These are phyloP conservation scores for Pouteria glomerata DNA, from an alignment of 148 eudicot genomes.

Conservation along the genomic window DNA sequence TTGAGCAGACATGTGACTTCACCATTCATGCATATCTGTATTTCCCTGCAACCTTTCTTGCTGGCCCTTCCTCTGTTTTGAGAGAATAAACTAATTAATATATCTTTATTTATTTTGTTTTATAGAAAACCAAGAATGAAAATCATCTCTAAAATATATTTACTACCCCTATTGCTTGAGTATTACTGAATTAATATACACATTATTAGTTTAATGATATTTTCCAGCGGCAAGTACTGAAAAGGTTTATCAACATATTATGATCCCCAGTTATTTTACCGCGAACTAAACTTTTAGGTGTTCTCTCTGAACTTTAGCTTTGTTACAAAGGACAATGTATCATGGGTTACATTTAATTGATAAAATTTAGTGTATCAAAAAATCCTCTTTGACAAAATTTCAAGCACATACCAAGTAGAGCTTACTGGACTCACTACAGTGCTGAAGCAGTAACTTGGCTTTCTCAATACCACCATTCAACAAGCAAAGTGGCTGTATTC, in stretches of 20 bases:
- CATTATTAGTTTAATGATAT: not conserved
- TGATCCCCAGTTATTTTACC: not conserved
- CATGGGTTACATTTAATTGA: slow-evolving; percentile 1
- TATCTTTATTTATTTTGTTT: not conserved
- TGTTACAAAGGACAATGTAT: not conserved
- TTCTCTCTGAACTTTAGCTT: not conserved
- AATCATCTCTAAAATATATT: not conserved
- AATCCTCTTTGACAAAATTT: not conserved
- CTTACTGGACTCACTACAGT: slow-evolving; percentile 72
- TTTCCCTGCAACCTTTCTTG: not conserved
- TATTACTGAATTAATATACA: too few species aligned
- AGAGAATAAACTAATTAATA: not conserved
- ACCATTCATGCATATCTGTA: not conserved
- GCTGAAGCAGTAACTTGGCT: slow-evolving; percentile 49
- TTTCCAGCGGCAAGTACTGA: not conserved
- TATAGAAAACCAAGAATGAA: not conserved
- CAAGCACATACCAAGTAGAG: slow-evolving; percentile 68
- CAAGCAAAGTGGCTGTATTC: slow-evolving; percentile 63
- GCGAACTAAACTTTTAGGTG: not conserved
- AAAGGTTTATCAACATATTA: not conserved
- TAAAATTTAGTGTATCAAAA: not conserved
- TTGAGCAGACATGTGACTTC: not conserved
- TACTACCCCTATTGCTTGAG: not conserved
- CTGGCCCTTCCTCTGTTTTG: not conserved
- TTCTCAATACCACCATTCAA: slow-evolving; percentile 48